Evolutionary conservation across 352 stramenopile genomes (phyloP), one percentile per base, ranked within the genome.

Genomic region (Phytophthora uliginosa): DNA sequence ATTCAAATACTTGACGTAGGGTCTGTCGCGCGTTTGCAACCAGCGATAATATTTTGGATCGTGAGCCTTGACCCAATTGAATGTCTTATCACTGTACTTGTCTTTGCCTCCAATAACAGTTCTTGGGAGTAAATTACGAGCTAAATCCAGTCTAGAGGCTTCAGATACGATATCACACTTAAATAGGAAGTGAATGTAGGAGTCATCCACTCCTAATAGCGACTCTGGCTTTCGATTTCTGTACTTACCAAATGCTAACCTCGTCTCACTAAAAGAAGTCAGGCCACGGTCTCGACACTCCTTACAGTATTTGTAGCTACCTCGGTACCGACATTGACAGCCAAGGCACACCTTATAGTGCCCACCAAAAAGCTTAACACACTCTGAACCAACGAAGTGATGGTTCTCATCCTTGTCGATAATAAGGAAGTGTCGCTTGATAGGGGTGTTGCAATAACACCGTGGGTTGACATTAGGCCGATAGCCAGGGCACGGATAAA

Each of bases 401-500:
- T 67, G 60, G 24, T 59, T 57, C 1, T 67, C 34, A 67, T 67
- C 60, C 6, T 31, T 67, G 28, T 67, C 50, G 0, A 67, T 59
- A 24, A 67, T 67, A 7, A 67, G 60, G 9, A 54, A 67, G 24
- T 67, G 60, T 45, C 22, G 26, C 24, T 67, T 58, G 24, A 67
- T 67, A 1, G 60, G 60, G 7, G 60, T 67, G 18, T 67, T 60
- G 22, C 60, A 67, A 60, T 67, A 67, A 45, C 60, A 67, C 18
- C 48, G 34, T 0, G 40, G 20, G 12, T 36, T 45, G 17, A 67
- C 50, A 50, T 67, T 54, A 22, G 60, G 60, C 9, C 50, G 42
- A 28, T 67, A 66, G n/a, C 10, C 47, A 24, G 59, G 59, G 7
- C 33, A 36, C 12, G 47, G 59, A 48, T 66, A 66, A 13, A 66